phyloP scores from a whole-genome alignment of 352 stramenopile species.

The Globisporangium ultimum region DNA sequence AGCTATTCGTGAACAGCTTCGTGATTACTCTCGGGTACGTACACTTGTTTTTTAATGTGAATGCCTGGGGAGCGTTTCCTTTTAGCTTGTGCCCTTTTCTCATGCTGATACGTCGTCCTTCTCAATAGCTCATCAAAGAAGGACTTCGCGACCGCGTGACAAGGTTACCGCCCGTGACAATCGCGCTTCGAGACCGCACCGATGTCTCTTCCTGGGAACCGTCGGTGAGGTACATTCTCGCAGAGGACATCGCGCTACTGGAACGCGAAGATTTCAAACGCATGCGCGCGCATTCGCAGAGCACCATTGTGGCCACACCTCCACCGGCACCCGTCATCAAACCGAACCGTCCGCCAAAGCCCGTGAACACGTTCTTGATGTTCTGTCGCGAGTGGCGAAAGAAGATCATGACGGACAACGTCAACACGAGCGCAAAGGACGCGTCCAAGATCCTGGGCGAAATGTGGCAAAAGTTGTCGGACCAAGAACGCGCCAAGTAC shows the following conservation, averaged over 20 bases:
- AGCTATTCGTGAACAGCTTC: constrained; percentile 77
- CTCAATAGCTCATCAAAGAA: constrained; percentile 61
- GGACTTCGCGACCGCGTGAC: constrained; percentile 58
- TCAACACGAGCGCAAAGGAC: constrained; percentile 72
- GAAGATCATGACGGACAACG: constrained; percentile 76
- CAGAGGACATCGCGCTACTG: constrained; percentile 67
- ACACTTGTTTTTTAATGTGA: background rate
- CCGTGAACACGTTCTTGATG: constrained; percentile 85
- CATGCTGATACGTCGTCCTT: constrained; percentile 2
- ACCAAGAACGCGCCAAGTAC: constrained; percentile 68
- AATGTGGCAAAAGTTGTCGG: constrained; percentile 83
- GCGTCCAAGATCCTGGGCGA: constrained; percentile 79
- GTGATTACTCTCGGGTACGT: constrained; percentile 64
- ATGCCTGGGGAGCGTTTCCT: too few relatives aligned
- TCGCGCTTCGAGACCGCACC: constrained; percentile 56
- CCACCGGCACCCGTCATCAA: constrained; percentile 25
- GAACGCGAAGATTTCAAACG: constrained; percentile 81
- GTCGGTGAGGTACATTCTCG: constrained; percentile 70
- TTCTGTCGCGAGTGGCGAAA: constrained; percentile 81
- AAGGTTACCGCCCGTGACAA: constrained; percentile 46
- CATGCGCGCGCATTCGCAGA: constrained; percentile 64
- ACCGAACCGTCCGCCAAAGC: constrained; percentile 73
- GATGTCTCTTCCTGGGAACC: constrained; percentile 62
- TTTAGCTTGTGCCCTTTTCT: background rate
- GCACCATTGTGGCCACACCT: constrained; percentile 30